These are phyloP conservation scores for Schizophyllum amplum DNA, from an alignment of 1,284 basidiomycete species.

Conservation along the genomic window DNA sequence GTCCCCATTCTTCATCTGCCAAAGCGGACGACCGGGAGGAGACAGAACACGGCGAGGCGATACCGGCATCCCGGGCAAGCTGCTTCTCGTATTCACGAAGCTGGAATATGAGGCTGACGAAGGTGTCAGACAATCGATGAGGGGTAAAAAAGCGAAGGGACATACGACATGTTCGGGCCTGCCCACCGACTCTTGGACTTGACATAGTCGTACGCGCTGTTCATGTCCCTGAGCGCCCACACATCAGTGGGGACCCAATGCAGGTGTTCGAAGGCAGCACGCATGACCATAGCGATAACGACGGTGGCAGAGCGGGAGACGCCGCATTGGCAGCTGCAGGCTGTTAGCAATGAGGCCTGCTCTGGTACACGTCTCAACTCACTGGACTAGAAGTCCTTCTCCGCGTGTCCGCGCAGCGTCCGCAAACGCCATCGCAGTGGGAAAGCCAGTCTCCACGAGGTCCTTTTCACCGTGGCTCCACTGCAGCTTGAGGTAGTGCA, in stretches of 20 bases:
- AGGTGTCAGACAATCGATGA: slow-evolving; percentile 6
- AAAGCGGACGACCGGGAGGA: slow-evolving; percentile 41
- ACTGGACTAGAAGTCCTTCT: slow-evolving; percentile 86
- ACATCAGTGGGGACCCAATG: slow-evolving; percentile 64
- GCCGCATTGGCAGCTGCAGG: slow-evolving; percentile 85
- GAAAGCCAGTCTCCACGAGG: slow-evolving; percentile 73
- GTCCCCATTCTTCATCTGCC: slow-evolving; percentile 71
- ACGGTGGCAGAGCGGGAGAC: slow-evolving; percentile 92
- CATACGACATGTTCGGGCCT: slow-evolving; percentile 94
- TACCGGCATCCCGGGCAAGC: slow-evolving; percentile 28
- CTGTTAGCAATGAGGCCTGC: slow-evolving; percentile 10
- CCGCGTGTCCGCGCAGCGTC: slow-evolving; percentile 60
- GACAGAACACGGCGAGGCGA: slow-evolving; percentile 29
- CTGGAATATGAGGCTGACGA: slow-evolving; percentile 85
- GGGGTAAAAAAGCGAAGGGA: slow-evolving; percentile 20
- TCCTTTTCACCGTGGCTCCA: slow-evolving; percentile 95
- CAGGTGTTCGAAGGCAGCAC: slow-evolving; percentile 72
- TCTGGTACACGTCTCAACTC: no score
- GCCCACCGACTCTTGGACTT: slow-evolving; percentile 85
- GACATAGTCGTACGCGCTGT: slow-evolving; percentile 86
- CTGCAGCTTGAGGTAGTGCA: slow-evolving; percentile 87
- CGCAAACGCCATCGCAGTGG: slow-evolving; percentile 72
- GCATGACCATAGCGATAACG: slow-evolving; percentile 92
- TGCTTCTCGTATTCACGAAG: slow-evolving; percentile 89
- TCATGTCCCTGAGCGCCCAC: slow-evolving; percentile 82